Conservation (phyloP, 352 stramenopile species). For the Phytophthora pistaciae region DNA sequence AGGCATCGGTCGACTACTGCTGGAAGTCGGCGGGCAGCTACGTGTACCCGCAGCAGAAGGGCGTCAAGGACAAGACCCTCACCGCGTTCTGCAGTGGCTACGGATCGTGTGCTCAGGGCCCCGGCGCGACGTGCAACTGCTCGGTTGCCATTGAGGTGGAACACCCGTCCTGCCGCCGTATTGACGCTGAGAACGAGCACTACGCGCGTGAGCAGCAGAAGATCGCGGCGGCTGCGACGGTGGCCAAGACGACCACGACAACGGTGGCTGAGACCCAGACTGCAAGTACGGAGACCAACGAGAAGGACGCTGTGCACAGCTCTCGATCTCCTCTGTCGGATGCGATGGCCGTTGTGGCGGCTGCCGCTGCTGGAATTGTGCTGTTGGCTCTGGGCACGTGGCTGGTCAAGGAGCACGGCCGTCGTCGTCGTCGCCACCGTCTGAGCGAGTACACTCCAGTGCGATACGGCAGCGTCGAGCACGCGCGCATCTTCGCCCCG, state of each 20-base stretch:
- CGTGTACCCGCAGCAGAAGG: slow-evolving; percentile 71
- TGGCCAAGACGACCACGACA: slow-evolving; percentile 11
- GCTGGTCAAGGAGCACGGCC: slow-evolving; percentile 41
- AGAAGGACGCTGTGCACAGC: slow-evolving; percentile 7
- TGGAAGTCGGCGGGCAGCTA: slow-evolving; percentile 69
- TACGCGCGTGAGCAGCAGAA: slow-evolving; percentile 30
- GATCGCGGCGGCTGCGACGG: slow-evolving; percentile 10
- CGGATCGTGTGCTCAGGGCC: slow-evolving; percentile 61
- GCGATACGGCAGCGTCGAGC: slow-evolving; percentile 61
- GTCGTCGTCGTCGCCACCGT: slow-evolving; percentile 36
- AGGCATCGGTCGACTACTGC: slow-evolving; percentile 73
- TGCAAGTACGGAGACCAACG: slow-evolving; percentile 1
- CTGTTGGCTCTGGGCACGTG: slow-evolving; percentile 33
- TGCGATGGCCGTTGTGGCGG: slow-evolving; percentile 14
- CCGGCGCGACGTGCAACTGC: slow-evolving; percentile 70
- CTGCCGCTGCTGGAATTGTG: slow-evolving; percentile 20
- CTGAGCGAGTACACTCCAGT: slow-evolving; percentile 45
- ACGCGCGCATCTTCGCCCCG: slow-evolving; percentile 34
- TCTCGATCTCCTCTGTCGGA: slow-evolving; percentile 18
- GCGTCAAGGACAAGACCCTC: slow-evolving; percentile 63
- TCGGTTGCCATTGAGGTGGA: slow-evolving; percentile 48
- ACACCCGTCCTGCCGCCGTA: slow-evolving; percentile 61
- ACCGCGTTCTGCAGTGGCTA: slow-evolving; percentile 78
- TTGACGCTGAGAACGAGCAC: slow-evolving; percentile 67
- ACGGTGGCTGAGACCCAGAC: slow-evolving; percentile 15